phyloP scores from a whole-genome alignment of 2,329 filamentous ascomycete genomes.

The Arachnomyces sp. region DNA sequence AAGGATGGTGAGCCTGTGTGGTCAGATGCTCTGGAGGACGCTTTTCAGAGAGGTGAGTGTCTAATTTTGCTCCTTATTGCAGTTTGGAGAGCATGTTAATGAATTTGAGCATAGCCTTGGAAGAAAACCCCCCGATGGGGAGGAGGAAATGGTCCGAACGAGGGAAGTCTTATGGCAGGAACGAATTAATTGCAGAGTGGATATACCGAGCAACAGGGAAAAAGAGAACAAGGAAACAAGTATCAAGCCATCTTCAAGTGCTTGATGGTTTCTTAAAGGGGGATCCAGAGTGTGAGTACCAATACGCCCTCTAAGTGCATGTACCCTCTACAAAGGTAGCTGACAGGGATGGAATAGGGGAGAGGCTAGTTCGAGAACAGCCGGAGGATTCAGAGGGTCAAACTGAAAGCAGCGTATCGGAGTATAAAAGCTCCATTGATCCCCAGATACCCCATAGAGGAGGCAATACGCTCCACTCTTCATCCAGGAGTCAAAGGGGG shows the following conservation, averaged over 20 bases:
- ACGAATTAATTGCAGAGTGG: constrained; percentile 53
- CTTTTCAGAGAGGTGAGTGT: constrained; percentile 39
- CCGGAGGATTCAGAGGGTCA: constrained; percentile 26
- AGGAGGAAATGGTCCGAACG: constrained; percentile 45
- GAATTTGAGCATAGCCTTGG: constrained; percentile 34
- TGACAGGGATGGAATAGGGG: constrained; percentile 20
- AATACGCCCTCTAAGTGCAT: not conserved
- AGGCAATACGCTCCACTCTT: constrained; percentile 17
- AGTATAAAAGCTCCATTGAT: constrained; percentile 27
- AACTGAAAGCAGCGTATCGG: constrained; percentile 23
- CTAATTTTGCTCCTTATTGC: no score
- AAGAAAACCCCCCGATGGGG: constrained; percentile 50
- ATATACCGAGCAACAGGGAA: constrained; percentile 49
- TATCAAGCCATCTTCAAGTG: constrained; percentile 58
- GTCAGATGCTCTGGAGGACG: constrained; percentile 40
- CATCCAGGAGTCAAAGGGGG: constrained; percentile 25
- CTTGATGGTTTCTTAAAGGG: constrained; percentile 48
- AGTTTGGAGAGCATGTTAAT: not conserved
- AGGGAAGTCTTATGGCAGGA: constrained; percentile 49
- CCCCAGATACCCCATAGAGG: constrained; percentile 25
- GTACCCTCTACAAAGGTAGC: not conserved
- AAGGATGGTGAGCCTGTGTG: constrained; percentile 38
- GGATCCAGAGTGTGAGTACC: constrained; percentile 43
- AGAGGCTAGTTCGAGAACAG: constrained; percentile 31
- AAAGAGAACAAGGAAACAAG: constrained; percentile 48